Evolutionary conservation across 345 rosid species (phyloP).

Genomic region (Garcia nutans): DNA sequence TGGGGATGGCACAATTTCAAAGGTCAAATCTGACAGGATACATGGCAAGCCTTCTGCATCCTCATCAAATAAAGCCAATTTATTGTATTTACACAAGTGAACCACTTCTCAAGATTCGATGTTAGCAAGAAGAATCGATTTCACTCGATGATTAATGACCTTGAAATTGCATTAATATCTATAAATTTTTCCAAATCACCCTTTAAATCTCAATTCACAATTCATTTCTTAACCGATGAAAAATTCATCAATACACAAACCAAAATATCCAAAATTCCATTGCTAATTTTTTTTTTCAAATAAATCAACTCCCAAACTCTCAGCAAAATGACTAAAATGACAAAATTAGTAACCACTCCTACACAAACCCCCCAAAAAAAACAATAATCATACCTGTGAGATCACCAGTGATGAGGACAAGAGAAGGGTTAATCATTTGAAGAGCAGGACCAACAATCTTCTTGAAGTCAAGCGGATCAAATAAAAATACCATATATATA

Average conservation of each 20-base stretch:
- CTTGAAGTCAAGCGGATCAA: slow-evolving; percentile 60
- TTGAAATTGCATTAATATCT: neutral
- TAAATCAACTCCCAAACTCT: neutral
- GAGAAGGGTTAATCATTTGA: slow-evolving; percentile 74
- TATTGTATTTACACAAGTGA: too few relatives aligned
- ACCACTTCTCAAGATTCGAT: too few relatives aligned
- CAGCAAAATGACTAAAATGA: neutral
- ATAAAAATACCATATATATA: too few relatives aligned
- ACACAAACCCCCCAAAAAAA: neutral
- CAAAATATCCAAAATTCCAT: neutral
- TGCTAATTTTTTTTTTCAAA: neutral
- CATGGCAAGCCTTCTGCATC: neutral
- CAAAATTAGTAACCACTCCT: neutral
- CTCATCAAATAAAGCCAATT: neutral
- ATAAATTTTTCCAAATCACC: neutral
- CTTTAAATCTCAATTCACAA: neutral
- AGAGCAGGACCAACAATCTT: slow-evolving; percentile 61
- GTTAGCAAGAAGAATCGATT: neutral
- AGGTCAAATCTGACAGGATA: neutral
- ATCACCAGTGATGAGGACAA: slow-evolving; percentile 89
- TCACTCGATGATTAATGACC: neutral
- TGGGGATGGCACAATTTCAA: neutral
- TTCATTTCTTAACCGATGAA: neutral
- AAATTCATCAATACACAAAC: neutral
- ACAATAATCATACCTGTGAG: slow-evolving; percentile 61